Percentiles rank a stretch among this genome's conserved stretches.
These are phyloP conservation scores for Neoscytalidium dimidiatum DNA, from an alignment of 2,329 filamentous ascomycete species.

Conservation along the genomic window DNA sequence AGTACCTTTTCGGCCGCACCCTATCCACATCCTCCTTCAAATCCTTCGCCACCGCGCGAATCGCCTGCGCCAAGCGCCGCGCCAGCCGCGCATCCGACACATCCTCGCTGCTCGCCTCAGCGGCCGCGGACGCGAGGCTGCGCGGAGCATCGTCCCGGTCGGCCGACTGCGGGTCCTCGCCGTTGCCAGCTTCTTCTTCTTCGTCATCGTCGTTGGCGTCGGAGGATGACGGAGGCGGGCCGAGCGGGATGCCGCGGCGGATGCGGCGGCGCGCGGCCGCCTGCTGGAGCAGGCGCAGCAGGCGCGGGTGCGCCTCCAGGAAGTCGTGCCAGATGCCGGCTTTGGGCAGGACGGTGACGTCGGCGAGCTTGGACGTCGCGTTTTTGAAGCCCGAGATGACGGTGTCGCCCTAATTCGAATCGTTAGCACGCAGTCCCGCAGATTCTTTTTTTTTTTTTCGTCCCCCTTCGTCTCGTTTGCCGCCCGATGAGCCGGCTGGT, in stretches of 20 bases:
- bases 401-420: slow-evolving; percentile 67
- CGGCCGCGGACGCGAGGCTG: slow-evolving; percentile 44
- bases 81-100: slow-evolving; percentile 59
- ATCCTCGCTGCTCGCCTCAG: slow-evolving; percentile 23
- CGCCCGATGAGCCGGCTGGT: too few relatives aligned
- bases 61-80: slow-evolving; percentile 66
- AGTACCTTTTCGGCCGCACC: slow-evolving; percentile 62
- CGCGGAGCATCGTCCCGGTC: not conserved
- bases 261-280: slow-evolving; percentile 37
- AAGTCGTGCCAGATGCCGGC: slow-evolving; percentile 57
- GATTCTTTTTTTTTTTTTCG: not conserved
- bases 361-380: slow-evolving; percentile 61
- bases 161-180: not conserved
- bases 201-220: not conserved
- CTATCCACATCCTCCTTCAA: slow-evolving; percentile 53
- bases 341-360: slow-evolving; percentile 67
- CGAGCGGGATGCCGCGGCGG: slow-evolving; percentile 37
- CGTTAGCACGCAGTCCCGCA: too few relatives aligned
- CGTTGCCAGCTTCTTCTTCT: slow-evolving; percentile 21
- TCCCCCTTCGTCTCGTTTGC: too few relatives aligned
- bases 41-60: slow-evolving; percentile 66
- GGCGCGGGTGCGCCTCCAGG: slow-evolving; percentile 49
- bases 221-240: not conserved
- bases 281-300: slow-evolving; percentile 37
- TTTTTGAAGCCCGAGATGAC: slow-evolving; percentile 68